These are phyloP conservation scores for Pterocarpus macrocarpus DNA, from an alignment of 306 rosid genomes.

Conservation along the genomic window DNA sequence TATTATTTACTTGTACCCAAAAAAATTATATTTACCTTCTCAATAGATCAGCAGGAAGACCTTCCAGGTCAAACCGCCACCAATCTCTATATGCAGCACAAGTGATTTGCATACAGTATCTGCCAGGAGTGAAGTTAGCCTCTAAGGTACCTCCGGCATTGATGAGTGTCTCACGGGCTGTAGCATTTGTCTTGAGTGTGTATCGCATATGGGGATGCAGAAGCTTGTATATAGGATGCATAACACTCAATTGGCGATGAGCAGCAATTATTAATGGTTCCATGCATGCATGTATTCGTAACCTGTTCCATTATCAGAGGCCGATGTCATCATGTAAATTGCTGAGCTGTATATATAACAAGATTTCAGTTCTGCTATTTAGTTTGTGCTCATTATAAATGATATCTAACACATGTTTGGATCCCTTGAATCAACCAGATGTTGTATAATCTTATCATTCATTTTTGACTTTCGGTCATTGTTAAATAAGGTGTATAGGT, in stretches of 20 bases:
- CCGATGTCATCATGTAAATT: slow-evolving; percentile 4
- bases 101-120: slow-evolving; percentile 51
- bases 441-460: too few species aligned
- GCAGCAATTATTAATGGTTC: slow-evolving; percentile 56
- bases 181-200: slow-evolving; percentile 54
- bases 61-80: slow-evolving; percentile 53
- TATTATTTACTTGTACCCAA: too few species aligned
- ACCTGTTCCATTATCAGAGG: slow-evolving; percentile 39
- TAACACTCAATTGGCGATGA: slow-evolving; percentile 60
- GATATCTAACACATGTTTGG: background rate
- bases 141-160: slow-evolving; percentile 49
- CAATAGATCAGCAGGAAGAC: slow-evolving; percentile 56
- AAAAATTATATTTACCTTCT: slow-evolving; percentile 46
- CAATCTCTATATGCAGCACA: slow-evolving; percentile 52
- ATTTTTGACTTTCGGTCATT: too few species aligned
- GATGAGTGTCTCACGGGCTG: slow-evolving; percentile 48
- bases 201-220: slow-evolving; percentile 55
- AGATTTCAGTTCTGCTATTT: background rate
- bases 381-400: background rate
- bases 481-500: too few species aligned
- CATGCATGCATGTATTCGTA: slow-evolving; percentile 57
- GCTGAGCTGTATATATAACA: background rate
- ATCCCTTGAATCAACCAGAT: background rate
- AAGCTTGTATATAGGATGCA: slow-evolving; percentile 62
- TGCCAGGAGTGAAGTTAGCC: slow-evolving; percentile 48